Conservation (phyloP, 441 rosid species). For the Pelargonium cotyledonis region DNA sequence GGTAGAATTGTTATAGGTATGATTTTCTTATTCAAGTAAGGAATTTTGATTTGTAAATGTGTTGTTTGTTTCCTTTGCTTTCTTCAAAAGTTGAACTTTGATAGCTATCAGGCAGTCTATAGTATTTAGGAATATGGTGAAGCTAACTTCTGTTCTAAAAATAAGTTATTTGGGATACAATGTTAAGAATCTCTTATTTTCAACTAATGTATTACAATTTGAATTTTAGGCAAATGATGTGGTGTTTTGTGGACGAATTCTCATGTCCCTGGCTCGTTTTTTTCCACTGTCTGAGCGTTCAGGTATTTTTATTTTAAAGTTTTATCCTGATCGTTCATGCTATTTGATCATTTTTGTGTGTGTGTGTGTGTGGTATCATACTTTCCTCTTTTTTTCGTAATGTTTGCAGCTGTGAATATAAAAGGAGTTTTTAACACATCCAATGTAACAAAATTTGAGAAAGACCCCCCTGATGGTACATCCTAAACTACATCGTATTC, state of each 20-base stretch:
- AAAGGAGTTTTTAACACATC: constrained; percentile 97
- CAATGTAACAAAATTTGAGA: constrained; percentile 89
- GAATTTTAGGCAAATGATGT: constrained; percentile 83
- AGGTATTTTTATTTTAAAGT: constrained; percentile 33
- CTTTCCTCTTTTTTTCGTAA: constrained; percentile 9
- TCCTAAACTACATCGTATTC: constrained; percentile 7
- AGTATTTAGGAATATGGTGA: not conserved
- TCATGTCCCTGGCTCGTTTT: constrained; percentile 92
- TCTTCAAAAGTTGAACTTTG: not conserved
- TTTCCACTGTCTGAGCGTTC: constrained; percentile 95
- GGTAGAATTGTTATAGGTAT: too few relatives aligned
- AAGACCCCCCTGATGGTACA: constrained; percentile 80
- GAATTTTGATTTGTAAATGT: not conserved
- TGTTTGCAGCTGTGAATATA: constrained; percentile 85
- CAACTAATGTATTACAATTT: constrained; percentile 13
- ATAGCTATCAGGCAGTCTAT: not conserved
- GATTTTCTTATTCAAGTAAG: too few relatives aligned
- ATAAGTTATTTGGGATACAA: constrained; percentile 1
- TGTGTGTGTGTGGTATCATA: not conserved
- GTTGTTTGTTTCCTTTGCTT: constrained; percentile 5
- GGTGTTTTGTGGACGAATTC: constrained; percentile 92
- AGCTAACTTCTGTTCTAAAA: not conserved
- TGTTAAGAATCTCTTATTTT: not conserved
- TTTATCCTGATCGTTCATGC: not conserved
- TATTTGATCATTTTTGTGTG: not conserved